Evolutionary conservation across 208 protist species (phyloP), one percentile per base, ranked within the genome.

Genomic region (Trypanosoma mega): DNA sequence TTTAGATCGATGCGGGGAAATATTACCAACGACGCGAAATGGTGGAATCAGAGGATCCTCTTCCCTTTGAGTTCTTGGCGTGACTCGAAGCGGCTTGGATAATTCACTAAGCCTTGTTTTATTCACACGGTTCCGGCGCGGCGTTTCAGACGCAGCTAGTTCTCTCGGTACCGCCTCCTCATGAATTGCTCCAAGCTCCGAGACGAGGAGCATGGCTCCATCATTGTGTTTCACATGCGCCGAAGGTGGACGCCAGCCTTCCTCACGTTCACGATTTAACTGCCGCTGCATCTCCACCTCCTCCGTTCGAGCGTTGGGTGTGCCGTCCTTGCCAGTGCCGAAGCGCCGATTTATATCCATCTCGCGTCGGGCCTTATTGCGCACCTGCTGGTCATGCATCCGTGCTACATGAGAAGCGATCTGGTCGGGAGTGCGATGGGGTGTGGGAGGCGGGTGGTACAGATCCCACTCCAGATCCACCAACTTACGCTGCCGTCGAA

Each of bases 401-500:
- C 77, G 82, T 43, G 80, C 57, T 24, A 94, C 67, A 57, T 91
- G 87, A 9, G 48, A 39, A 30, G 68, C 36, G 49, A 91, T 45
- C 45, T 78, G 74, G 14, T 71, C 52, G 8, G 37, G 31, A 3
- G 49, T 59, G 14, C 89, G 30, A 31, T 58, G 68, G 1, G 46
- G 63, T 53, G 68, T 67, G 5, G 58, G 55, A 30, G 59, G n/a
- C 18, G 66, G 41, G 21, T 76, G 68, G 68, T 94, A 83, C 5
- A 89, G 51, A 51, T 89, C 83, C 68, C 77, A 78, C 49, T 76
- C 72, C 41, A 90, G 63, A 20, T 76, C 75, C 1, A 64, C 69
- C 18, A 78, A 61, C 37, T 76, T 76, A 41, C 86, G 82, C 66
- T 94, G 81, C 16, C 84, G 83, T 12, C 82, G 74, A 52, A 91